These are phyloP conservation scores for Castanopsis chinensis DNA, from an alignment of 306 rosid species.

Conservation along the genomic window DNA sequence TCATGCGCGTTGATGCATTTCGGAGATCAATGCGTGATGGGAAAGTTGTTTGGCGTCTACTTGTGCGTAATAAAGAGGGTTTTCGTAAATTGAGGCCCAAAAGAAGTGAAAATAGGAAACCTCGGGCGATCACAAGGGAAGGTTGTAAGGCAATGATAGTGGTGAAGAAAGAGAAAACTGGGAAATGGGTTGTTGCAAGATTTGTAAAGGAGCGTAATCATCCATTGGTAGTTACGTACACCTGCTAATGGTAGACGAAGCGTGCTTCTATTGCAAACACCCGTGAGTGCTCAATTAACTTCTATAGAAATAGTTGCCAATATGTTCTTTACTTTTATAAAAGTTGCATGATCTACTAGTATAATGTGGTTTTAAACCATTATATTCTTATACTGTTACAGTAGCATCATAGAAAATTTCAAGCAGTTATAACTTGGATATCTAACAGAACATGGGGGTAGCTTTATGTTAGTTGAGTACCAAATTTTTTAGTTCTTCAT, in stretches of 20 bases:
- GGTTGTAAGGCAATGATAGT: slow-evolving; percentile 55
- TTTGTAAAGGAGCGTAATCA: slow-evolving; percentile 50
- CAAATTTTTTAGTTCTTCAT: background rate
- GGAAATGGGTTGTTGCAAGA: slow-evolving; percentile 47
- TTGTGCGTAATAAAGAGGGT: slow-evolving; percentile 57
- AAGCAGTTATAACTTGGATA: background rate
- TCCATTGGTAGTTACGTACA: slow-evolving; percentile 41
- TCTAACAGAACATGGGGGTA: background rate
- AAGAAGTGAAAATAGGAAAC: slow-evolving; percentile 44
- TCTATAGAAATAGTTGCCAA: background rate
- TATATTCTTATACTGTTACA: background rate
- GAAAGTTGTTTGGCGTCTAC: slow-evolving; percentile 52
- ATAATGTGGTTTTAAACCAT: background rate
- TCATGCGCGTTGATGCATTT: slow-evolving; percentile 52
- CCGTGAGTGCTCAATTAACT: slow-evolving; percentile 31
- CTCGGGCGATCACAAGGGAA: slow-evolving; percentile 52
- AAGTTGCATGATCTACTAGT: background rate
- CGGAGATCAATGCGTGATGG: slow-evolving; percentile 52
- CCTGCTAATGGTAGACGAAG: slow-evolving; percentile 45
- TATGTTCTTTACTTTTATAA: background rate
- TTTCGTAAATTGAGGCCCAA: slow-evolving; percentile 45
- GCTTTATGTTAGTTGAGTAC: background rate
- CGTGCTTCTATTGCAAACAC: slow-evolving; percentile 42
- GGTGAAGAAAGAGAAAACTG: slow-evolving; percentile 45
- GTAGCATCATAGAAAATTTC: background rate